phyloP scores from a whole-genome alignment of 306 rosid genomes.

The Cucurbita argyrosperma region DNA sequence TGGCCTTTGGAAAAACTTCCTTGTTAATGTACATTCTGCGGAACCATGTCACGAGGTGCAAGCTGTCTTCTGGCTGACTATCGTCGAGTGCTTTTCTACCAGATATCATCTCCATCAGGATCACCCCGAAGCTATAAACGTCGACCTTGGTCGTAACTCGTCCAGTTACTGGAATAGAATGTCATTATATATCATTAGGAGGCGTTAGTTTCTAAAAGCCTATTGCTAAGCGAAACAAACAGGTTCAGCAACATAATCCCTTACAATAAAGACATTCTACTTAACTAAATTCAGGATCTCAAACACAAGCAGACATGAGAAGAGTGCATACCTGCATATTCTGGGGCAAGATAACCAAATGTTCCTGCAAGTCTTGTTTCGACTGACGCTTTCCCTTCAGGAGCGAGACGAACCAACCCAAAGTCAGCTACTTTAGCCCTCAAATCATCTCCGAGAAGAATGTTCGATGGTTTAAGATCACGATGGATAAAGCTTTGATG shows the following conservation, averaged over 20 bases:
- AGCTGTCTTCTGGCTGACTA: constrained; percentile 51
- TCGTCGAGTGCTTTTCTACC: constrained; percentile 77
- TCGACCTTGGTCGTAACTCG: constrained; percentile 73
- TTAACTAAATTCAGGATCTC: not conserved
- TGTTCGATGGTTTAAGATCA: constrained; percentile 90
- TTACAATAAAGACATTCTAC: not conserved
- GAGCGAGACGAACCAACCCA: constrained; percentile 91
- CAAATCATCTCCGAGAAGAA: constrained; percentile 79
- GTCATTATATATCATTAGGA: not conserved
- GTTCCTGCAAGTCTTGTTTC: constrained; percentile 86
- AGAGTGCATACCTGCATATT: constrained; percentile 55
- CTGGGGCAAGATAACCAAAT: constrained; percentile 91
- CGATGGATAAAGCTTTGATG: constrained; percentile 77
- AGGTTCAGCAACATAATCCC: not conserved
- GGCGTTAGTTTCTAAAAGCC: not conserved
- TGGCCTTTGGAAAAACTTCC: constrained; percentile 24
- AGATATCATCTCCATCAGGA: constrained; percentile 72
- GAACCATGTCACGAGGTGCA: constrained; percentile 78
- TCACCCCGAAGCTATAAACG: constrained; percentile 86
- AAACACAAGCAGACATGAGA: not conserved
- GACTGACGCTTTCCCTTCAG: constrained; percentile 69
- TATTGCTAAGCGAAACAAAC: not conserved
- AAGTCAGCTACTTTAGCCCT: constrained; percentile 88
- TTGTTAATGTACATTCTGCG: constrained; percentile 36
- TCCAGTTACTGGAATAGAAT: constrained; percentile 51